Conservation (phyloP, 176 grass and related monocot species). For the Eleusine indica region DNA sequence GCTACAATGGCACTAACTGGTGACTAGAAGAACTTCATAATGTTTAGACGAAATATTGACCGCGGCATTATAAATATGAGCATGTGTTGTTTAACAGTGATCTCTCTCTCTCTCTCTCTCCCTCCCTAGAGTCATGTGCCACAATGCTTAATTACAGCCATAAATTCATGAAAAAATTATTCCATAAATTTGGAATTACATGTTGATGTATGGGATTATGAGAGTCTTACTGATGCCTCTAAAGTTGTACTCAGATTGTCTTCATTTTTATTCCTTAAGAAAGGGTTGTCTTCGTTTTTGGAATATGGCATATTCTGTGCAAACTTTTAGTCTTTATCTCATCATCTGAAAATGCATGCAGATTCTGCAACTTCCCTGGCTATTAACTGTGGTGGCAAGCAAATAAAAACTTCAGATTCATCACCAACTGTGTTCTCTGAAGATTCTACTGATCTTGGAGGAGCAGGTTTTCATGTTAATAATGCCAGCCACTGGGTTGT, state of each 20-base stretch:
- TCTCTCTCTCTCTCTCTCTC: not conserved
- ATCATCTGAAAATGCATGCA: slow-evolving; percentile 20
- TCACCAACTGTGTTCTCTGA: slow-evolving; percentile 20
- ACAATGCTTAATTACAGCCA: not conserved
- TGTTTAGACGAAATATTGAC: not conserved
- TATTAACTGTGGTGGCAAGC: slow-evolving; percentile 51
- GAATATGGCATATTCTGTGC: not conserved
- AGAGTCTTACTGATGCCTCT: not conserved
- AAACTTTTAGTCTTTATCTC: not conserved
- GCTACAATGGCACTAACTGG: not conserved
- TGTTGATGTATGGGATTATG: not conserved
- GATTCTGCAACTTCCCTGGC: slow-evolving; percentile 14
- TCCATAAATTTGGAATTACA: not conserved
- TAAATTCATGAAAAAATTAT: not conserved
- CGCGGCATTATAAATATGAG: not conserved
- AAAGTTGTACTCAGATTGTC: not conserved
- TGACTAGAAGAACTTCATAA: not conserved
- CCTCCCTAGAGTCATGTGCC: not conserved
- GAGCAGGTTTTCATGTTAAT: slow-evolving; percentile 50
- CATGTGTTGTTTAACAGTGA: not conserved
- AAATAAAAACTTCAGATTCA: slow-evolving; percentile 1
- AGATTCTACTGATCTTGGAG: slow-evolving; percentile 44
- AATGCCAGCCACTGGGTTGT: slow-evolving; percentile 43
- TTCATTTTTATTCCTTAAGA: too few relatives aligned
- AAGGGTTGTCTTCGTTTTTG: not conserved